These are phyloP conservation scores for Teratosphaeria viscida DNA, from an alignment of 2,329 filamentous ascomycete species.

Conservation along the genomic window DNA sequence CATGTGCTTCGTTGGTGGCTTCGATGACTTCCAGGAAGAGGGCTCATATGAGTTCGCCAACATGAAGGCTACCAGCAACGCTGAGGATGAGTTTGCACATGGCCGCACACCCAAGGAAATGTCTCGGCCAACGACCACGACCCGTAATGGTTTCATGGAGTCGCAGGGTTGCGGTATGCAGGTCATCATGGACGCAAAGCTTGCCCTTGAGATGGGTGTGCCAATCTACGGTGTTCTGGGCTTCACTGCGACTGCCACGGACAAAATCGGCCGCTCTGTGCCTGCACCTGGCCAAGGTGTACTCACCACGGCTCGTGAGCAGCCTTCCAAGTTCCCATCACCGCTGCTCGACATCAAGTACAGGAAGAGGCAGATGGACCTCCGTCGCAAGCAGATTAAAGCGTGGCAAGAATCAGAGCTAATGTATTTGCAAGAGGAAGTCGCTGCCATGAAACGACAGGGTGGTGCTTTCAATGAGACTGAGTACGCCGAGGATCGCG, in stretches of 20 bases:
- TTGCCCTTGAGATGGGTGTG: conserved; percentile 96
- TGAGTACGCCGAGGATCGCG: conserved; percentile 77
- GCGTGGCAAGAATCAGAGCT: conserved; percentile 94
- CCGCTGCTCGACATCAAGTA: conserved; percentile 97
- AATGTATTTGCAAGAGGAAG: conserved; percentile 84
- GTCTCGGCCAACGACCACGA: conserved; percentile 95
- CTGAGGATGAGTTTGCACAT: conserved; percentile 89
- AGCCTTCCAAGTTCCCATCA: conserved; percentile 82
- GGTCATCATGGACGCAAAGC: conserved; percentile 93
- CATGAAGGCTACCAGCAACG: conserved; percentile 99
- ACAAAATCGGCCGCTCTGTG: conserved; percentile 97
- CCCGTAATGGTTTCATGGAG: conserved; percentile 97
- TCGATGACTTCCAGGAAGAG: conserved; percentile 98
- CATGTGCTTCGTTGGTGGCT: conserved; percentile 94
- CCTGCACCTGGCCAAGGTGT: conserved; percentile 95
- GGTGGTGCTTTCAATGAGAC: conserved; percentile 63
- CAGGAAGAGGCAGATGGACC: conserved; percentile 85
- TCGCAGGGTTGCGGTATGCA: conserved; percentile 98
- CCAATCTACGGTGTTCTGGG: conserved; percentile 93
- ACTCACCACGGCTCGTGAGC: conserved; percentile 86
- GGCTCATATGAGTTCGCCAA: conserved; percentile 99
- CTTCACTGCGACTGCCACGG: conserved; percentile 88
- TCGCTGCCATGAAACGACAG: conserved; percentile 82
- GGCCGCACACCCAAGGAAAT: conserved; percentile 93
- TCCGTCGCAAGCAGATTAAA: conserved; percentile 88